Evolutionary conservation across 495 filamentous ascomycete genomes (phyloP), one percentile per base, ranked within the genome.

Genomic region (Penicillium robsamsonii): DNA sequence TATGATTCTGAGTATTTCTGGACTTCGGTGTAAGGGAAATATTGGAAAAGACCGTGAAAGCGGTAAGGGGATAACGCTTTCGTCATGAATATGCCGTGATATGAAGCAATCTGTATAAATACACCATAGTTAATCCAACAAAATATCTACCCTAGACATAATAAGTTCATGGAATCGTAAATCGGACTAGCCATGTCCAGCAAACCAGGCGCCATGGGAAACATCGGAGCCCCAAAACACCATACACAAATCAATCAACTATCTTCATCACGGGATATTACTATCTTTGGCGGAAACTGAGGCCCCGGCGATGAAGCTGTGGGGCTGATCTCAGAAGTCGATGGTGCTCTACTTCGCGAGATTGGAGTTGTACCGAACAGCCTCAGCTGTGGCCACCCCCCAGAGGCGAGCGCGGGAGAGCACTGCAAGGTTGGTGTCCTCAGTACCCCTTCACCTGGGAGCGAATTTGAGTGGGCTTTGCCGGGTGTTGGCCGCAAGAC

Each of bases 381-480:
- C 27, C 42, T 12, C 30, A 37, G 20, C 12, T n/a, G 4, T 11
- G 3, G 1, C 30, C 27, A 25, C 20, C 24, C 29, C 31, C 30
- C 15, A 24, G 22, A 24, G 2, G 20, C 20, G 6, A 33, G 17
- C 4, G 2, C 8, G 4, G 51, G 40, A 15, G 40, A 18, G n/a
- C 25, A 31, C 3, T 22, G 27, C 18, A 35, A 17, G 5, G 12
- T 25, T 12, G 31, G 27, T 12, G 41, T 35, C 12, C 17, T 29
- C 12, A 27, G 31, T n/a, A 17, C 1, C 1, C 41, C 41, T 0
- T 18, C 18, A 3, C n/a, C n/a, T 3, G 63, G 60, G 11, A 57
- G 24, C 0, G 63, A 63, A 46, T 60, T 49, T 1, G 64, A 49
- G 40, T 64, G 61, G 7, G 20, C n/a, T 12, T 33, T 47, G 11